phyloP scores from a whole-genome alignment of 2,329 filamentous ascomycete species.

The Ceratocystis smalleyi region DNA sequence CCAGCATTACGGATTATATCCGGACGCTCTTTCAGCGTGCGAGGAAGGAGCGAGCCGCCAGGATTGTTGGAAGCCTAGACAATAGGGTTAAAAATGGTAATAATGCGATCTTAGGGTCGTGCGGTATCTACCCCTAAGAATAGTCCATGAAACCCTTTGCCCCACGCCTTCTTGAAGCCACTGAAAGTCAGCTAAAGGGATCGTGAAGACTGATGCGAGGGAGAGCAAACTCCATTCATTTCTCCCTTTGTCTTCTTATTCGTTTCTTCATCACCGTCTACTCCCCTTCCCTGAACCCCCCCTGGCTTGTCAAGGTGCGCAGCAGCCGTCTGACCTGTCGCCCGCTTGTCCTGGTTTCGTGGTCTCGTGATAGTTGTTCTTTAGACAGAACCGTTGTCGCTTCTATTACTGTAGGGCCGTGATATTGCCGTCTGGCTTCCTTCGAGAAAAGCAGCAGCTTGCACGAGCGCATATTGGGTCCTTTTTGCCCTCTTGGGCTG shows the following conservation, averaged over 20 bases:
- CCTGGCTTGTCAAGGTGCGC: neutral
- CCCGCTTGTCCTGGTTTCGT: neutral
- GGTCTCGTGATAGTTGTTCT: slow-evolving; percentile 4
- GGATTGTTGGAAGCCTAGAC: neutral
- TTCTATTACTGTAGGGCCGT: neutral
- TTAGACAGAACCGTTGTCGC: neutral
- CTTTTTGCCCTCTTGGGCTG: neutral
- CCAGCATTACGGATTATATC: neutral
- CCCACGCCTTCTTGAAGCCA: neutral
- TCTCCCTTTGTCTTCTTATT: neutral
- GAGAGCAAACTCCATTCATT: neutral
- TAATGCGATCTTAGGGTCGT: neutral
- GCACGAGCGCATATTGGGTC: neutral
- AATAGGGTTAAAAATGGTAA: neutral
- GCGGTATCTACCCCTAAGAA: neutral
- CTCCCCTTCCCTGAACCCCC: neutral
- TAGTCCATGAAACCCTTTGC: slow-evolving; percentile 3
- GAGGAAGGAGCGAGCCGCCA: neutral
- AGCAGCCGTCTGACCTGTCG: neutral
- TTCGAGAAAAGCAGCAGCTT: neutral
- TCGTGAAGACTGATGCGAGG: neutral
- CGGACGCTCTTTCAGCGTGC: neutral
- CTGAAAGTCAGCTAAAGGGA: neutral
- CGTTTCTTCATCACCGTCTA: neutral
- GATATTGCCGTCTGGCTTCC: neutral